Conservation (phyloP, 2,329 filamentous ascomycete species). For the Talaromyces verruculosus region DNA sequence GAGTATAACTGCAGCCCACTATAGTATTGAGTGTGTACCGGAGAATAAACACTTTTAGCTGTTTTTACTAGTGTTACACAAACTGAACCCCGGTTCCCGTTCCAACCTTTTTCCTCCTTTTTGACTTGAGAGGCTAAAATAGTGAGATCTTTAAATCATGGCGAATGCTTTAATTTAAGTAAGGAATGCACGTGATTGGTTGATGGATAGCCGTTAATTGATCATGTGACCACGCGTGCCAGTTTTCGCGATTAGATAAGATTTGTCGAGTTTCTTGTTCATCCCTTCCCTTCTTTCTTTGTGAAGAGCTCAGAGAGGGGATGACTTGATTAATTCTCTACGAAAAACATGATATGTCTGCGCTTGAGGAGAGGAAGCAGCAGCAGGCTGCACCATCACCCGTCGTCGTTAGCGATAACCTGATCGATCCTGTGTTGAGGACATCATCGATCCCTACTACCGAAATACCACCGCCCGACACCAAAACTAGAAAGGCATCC, state of each 20-base stretch:
- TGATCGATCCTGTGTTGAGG: conserved; percentile 17
- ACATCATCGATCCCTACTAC: neutral
- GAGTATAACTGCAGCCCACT: neutral
- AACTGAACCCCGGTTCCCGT: neutral
- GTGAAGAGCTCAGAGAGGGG: neutral
- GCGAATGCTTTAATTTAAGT: neutral
- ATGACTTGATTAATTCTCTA: neutral
- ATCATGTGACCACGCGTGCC: conserved; percentile 22
- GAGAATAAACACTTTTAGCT: neutral
- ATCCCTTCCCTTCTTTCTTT: neutral
- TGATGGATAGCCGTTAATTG: neutral
- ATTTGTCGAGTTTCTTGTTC: neutral
- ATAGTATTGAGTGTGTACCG: conserved; percentile 1
- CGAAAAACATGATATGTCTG: conserved; percentile 9
- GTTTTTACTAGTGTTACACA: neutral
- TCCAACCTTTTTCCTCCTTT: neutral
- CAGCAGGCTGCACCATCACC: neutral
- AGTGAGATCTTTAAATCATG: neutral
- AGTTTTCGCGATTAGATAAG: conserved; percentile 12
- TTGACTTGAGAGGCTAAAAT: neutral
- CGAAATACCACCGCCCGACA: neutral
- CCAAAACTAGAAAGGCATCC: neutral
- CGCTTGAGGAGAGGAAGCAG: neutral
- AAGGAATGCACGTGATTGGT: neutral
- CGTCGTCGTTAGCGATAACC: neutral